Evolutionary conservation across 768 basidiomycete species (phyloP).

Genomic region (Tylopilus subfusipes): DNA sequence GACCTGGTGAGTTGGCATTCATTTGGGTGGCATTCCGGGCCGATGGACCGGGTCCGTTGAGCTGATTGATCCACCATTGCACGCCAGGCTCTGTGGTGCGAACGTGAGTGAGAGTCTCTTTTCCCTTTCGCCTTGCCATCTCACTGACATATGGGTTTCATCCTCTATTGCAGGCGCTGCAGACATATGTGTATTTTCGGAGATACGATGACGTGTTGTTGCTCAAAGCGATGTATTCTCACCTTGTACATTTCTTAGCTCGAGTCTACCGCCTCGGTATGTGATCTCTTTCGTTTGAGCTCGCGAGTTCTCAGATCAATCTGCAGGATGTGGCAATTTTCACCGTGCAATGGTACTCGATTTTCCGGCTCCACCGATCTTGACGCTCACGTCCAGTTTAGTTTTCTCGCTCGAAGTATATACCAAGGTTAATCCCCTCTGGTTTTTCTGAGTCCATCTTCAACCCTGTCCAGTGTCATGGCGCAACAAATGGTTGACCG

Average conservation of each 20-base stretch:
- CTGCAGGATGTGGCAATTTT: conserved; percentile 7
- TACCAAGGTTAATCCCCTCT: conserved; percentile 6
- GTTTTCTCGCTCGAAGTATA: conserved; percentile 12
- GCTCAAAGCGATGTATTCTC: conserved; percentile 2
- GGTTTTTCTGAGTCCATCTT: neutral
- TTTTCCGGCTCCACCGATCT: neutral
- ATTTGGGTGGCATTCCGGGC: too few species aligned
- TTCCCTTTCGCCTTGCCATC: neutral
- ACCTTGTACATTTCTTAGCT: neutral
- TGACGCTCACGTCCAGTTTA: neutral
- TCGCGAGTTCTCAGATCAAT: neutral
- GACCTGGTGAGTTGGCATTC: conserved; percentile 6
- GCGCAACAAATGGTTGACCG: conserved; percentile 8
- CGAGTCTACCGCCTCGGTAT: conserved; percentile 15
- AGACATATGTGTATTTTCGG: conserved; percentile 8
- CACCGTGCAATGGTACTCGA: conserved; percentile 11
- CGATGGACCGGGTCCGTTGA: neutral
- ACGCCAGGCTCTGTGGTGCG: conserved; percentile 11
- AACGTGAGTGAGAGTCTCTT: neutral
- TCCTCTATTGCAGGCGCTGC: conserved; percentile 9
- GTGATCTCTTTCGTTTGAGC: neutral
- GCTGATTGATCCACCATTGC: neutral
- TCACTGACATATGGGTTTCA: neutral
- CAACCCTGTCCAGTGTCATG: conserved; percentile 3
- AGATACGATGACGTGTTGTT: neutral